phyloP scores from a whole-genome alignment of 2,329 filamentous ascomycete species.

The Orbilia ellipsospora region DNA sequence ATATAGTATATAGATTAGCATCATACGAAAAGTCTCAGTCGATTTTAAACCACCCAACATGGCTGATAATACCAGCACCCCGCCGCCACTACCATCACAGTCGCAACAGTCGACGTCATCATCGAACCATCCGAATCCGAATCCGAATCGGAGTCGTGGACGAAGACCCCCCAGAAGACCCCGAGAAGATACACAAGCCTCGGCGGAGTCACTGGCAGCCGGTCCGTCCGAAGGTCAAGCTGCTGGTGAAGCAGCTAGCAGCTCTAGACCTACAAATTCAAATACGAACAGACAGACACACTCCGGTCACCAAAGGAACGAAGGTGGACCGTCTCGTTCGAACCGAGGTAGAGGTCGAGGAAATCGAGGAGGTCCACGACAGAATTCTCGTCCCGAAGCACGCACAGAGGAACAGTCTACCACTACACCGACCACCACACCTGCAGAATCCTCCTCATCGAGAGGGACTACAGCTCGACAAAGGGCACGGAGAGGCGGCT shows the following conservation, averaged over 20 bases:
- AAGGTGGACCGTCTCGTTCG: constrained; percentile 38
- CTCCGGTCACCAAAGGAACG: constrained; percentile 35
- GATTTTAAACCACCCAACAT: constrained; percentile 28
- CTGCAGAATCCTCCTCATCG: constrained; percentile 19
- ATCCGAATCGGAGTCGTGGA: constrained; percentile 36
- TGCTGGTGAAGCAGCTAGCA: background rate
- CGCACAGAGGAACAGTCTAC: background rate
- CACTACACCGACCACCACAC: background rate
- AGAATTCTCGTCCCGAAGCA: constrained; percentile 12
- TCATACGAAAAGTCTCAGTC: background rate
- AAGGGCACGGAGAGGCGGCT: constrained; percentile 34
- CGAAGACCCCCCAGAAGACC: constrained; percentile 34
- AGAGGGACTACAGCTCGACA: constrained; percentile 37
- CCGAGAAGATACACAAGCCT: constrained; percentile 36
- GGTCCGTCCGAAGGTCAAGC: constrained; percentile 32
- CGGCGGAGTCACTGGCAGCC: constrained; percentile 34
- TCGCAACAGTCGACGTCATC: constrained; percentile 15
- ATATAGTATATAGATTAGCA: background rate
- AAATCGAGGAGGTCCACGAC: constrained; percentile 13
- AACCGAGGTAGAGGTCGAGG: constrained; percentile 32
- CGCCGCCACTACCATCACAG: constrained; percentile 12
- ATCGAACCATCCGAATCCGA: background rate
- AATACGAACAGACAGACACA: constrained; percentile 4
- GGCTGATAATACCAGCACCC: constrained; percentile 20
- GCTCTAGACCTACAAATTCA: constrained; percentile 24